phyloP scores from a whole-genome alignment of 169 alveolate species.

The Prorocentrum cordatum region DNA sequence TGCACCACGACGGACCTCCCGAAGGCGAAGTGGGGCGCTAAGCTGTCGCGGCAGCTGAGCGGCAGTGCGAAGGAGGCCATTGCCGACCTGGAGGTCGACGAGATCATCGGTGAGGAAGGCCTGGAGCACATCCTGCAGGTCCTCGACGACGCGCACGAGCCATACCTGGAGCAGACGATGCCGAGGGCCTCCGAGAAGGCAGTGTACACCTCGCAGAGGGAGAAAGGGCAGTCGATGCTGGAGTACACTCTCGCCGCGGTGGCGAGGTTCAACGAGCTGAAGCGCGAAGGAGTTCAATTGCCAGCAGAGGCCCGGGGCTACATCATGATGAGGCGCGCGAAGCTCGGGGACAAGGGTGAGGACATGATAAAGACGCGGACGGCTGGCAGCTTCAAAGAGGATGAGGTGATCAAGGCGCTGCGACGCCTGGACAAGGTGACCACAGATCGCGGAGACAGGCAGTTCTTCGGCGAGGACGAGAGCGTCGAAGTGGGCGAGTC shows the following conservation, averaged over 20 bases:
- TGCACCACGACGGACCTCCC: neutral
- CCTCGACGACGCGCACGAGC: neutral
- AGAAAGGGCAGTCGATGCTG: neutral
- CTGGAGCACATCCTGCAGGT: neutral
- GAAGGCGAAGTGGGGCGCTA: neutral
- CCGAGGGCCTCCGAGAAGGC: conserved; percentile 2
- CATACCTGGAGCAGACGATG: neutral
- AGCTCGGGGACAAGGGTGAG: neutral
- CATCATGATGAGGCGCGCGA: neutral
- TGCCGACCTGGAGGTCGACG: neutral
- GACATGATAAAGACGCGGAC: neutral
- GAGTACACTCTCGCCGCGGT: neutral
- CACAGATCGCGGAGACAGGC: neutral
- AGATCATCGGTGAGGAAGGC: neutral
- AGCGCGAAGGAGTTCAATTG: neutral
- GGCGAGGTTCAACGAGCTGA: neutral
- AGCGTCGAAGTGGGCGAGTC: neutral
- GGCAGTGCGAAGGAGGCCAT: neutral
- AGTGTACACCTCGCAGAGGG: neutral
- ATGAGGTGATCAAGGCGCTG: neutral
- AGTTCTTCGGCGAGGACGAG: no score
- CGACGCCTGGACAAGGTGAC: neutral
- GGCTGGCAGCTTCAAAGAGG: neutral
- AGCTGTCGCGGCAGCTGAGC: neutral
- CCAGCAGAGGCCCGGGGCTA: neutral